Base-by-base conservation (phyloP, 1,139 yeast species). In the Candida pseudoviswanathii region DNA sequence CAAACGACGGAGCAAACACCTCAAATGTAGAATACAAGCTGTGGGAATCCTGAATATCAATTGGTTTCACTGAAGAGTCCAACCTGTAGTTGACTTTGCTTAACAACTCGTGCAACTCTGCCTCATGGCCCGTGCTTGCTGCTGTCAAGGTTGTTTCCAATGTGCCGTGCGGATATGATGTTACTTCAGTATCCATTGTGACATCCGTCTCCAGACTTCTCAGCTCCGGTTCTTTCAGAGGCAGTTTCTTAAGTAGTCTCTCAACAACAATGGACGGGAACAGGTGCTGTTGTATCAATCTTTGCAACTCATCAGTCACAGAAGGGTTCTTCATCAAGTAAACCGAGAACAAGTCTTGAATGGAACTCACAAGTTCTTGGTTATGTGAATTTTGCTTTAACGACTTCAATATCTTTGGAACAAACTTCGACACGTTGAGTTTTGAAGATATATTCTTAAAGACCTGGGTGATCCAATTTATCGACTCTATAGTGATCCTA, bases 401-500 rank as follows among this genome's bases (percentile, higher is more conserved):
- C 3, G 49, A 36, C 10, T 38, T 37, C 3, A 53, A 41, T 27
- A 57, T 44, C 2, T 59, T 56, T 3, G 67, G 67, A 11, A 72
- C 53, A 44, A 70, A 71, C 2, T 58, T 54, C 10, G 58, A 60
- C 25, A 74, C 57, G 47, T 70, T 65, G 57, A 71, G 70, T 45
- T 68, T 67, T 22, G 66, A 70, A 51, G 70, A 69, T 10, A 72
- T 60, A 43, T 64, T 61, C 16, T 58, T 55, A 10, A 73, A 56
- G 8, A 73, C 59, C 41, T 70, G 68, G 43, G 62, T 54, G 16
- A 75, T 58, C 75, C 77, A 73, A 36, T 54, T 55, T 31, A 72
- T 62, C 4, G 71, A 54, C 51, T 81, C 85, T 5, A 71, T 63
- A 34, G 81, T 70, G 7, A 84, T 71, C n/a, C 55, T 70, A 7